Percentiles rank a stretch among this genome's conserved stretches.
Evolutionary conservation across 1,284 basidiomycete species (phyloP).

Genomic region (Ceratobasidium sp.): DNA sequence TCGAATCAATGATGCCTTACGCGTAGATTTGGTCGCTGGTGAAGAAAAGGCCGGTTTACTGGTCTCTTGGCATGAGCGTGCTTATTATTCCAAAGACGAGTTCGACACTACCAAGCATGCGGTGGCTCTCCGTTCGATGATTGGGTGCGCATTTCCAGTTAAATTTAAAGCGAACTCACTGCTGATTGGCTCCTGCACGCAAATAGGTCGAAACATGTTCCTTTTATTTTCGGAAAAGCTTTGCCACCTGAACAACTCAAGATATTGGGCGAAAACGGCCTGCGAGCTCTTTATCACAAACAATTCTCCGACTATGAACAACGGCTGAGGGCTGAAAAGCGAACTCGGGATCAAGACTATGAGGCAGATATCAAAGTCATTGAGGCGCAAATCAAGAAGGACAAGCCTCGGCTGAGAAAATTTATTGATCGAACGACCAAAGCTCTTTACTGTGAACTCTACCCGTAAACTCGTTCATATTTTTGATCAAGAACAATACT

Average conservation of each 20-base stretch:
- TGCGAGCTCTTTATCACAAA: slow-evolving; percentile 9
- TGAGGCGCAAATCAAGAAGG: not conserved
- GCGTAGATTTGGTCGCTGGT: slow-evolving; percentile 15
- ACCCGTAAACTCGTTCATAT: not conserved
- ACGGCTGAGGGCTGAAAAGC: not conserved
- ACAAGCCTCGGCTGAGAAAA: not conserved
- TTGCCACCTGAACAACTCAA: not conserved
- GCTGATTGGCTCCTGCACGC: not conserved
- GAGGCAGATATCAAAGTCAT: not conserved
- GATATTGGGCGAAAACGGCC: slow-evolving; percentile 19
- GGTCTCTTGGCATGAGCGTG: not conserved
- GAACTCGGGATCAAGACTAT: not conserved
- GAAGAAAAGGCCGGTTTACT: slow-evolving; percentile 25
- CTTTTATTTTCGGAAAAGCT: slow-evolving; percentile 19
- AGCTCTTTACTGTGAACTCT: not conserved
- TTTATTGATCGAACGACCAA: not conserved
- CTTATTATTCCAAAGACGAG: not conserved
- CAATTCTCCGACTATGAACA: slow-evolving; percentile 1
- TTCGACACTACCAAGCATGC: not conserved
- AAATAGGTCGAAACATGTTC: not conserved
- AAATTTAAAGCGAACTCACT: too few relatives aligned
- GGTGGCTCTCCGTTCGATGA: not conserved
- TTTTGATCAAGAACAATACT: not conserved
- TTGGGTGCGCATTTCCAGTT: not conserved
- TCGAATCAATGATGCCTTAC: not conserved